phyloP scores from a whole-genome alignment of 2,329 filamentous ascomycete species.

The Talaromyces sp. region DNA sequence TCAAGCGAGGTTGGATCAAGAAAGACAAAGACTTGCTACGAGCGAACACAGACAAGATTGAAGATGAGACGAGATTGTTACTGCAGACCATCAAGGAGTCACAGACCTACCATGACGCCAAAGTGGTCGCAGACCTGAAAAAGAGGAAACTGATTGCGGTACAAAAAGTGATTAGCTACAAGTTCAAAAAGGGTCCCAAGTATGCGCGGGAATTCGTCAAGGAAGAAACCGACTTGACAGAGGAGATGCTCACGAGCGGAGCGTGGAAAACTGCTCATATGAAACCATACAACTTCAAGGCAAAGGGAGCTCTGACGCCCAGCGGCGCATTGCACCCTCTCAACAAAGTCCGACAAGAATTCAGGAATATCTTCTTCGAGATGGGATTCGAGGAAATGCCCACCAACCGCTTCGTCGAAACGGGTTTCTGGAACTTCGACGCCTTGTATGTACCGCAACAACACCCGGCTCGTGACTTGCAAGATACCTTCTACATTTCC shows the following conservation, averaged over 20 bases:
- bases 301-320: conserved; percentile 53
- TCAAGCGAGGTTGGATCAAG: conserved; percentile 70
- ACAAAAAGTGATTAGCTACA: conserved; percentile 82
- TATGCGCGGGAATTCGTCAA: conserved; percentile 85
- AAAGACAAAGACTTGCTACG: conserved; percentile 58
- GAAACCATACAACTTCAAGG: conserved; percentile 79
- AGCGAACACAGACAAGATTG: conserved; percentile 64
- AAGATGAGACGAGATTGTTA: conserved; percentile 73
- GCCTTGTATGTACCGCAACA: conserved; percentile 95
- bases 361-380: conserved; percentile 97
- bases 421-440: conserved; percentile 99
- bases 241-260: conserved; percentile 81
- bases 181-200: conserved; percentile 77
- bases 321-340: conserved; percentile 56
- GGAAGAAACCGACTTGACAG: conserved; percentile 92
- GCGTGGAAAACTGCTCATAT: conserved; percentile 90
- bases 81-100: conserved; percentile 69
- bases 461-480: conserved; percentile 92
- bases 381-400: conserved; percentile 99
- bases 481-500: conserved; percentile 98
- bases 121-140: conserved; percentile 75
- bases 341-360: conserved; percentile 93
- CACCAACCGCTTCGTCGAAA: conserved; percentile 88
- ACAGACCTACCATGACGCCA: conserved; percentile 66
- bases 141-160: conserved; percentile 86